Base-by-base conservation (phyloP, 1,284 basidiomycete genomes). In the Rhizopogon hawkerae region DNA sequence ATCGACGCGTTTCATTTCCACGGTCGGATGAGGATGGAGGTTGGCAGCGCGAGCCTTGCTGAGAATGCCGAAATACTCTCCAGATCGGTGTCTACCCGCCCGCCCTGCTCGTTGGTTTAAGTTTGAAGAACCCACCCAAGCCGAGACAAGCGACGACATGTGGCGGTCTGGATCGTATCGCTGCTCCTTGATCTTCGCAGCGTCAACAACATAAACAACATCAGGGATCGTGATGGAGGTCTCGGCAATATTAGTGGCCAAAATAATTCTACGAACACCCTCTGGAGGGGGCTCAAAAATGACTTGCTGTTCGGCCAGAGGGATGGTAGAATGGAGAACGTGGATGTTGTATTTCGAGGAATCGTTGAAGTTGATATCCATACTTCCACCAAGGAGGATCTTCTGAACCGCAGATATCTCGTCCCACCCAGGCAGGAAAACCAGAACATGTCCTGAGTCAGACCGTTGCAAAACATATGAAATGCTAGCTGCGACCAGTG, bases 1-100 rank as follows among this genome's bases (percentile, higher is more conserved):
- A 67, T 93, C 90, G n/a, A 86, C 82, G 29, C 93, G 80, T 69
- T 92, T 93, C 92, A 98, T 98, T 69, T 97, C 94, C 35, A 97
- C 94, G 0, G 85, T 86, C 67, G 94, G 92, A 62, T 96, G 86
- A 33, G 89, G 78, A 52, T 83, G 77, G 39, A 97, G 74, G 10
- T 73, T 69, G 14, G 76, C 71, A 14, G 84, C 78, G 42, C 88
- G 83, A 29, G 72, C 69, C 52, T 77, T 75, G 45, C 89, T 80
- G 33, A 97, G 70, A 41, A 98, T 77, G 41, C 92, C 91, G 66
- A 79, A 97, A 70, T 97, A 97, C 62, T 94, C 89, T 59, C 94
- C 94, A 3, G 89, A 72, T 23, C 93, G 77, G 67, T 96, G 94
- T 54, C 94, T 84, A 49, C 94, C 94, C 1, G 94, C 94, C 61